Conservation (phyloP, 441 rosid species). For the Arabidopsis lyrata region DNA sequence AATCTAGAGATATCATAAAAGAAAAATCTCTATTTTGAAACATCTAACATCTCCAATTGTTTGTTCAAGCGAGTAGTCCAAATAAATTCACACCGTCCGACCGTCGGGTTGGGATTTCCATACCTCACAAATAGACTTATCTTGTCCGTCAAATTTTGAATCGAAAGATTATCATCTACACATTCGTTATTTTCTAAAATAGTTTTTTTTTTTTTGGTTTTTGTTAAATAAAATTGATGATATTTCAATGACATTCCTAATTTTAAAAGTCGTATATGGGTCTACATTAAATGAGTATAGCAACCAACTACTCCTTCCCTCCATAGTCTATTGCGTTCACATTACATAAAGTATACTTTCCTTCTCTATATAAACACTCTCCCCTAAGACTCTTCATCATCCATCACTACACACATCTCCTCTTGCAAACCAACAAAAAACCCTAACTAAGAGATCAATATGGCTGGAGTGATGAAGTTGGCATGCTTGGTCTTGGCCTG, state of each 20-base stretch:
- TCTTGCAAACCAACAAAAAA: not conserved
- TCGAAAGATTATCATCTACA: not conserved
- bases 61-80: not conserved
- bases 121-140: not conserved
- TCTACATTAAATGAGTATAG: slow-evolving; percentile 32
- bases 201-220: too few species aligned
- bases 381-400: slow-evolving; percentile 32
- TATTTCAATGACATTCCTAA: too few species aligned
- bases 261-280: too few species aligned
- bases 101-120: not conserved
- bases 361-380: slow-evolving; percentile 39
- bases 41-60: not conserved
- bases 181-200: too few species aligned
- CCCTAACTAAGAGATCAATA: not conserved
- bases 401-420: slow-evolving; percentile 26
- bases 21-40: not conserved
- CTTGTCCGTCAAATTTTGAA: not conserved
- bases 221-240: too few species aligned
- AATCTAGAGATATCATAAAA: not conserved
- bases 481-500: slow-evolving; percentile 46
- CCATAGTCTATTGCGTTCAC: slow-evolving; percentile 1
- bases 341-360: slow-evolving; percentile 5
- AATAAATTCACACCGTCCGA: not conserved
- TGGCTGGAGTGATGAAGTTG: slow-evolving; percentile 41
- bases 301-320: slow-evolving; percentile 35